These are phyloP conservation scores for Ampelocalamus luodianensis DNA, from an alignment of 176 grass and related monocot genomes.

Conservation along the genomic window DNA sequence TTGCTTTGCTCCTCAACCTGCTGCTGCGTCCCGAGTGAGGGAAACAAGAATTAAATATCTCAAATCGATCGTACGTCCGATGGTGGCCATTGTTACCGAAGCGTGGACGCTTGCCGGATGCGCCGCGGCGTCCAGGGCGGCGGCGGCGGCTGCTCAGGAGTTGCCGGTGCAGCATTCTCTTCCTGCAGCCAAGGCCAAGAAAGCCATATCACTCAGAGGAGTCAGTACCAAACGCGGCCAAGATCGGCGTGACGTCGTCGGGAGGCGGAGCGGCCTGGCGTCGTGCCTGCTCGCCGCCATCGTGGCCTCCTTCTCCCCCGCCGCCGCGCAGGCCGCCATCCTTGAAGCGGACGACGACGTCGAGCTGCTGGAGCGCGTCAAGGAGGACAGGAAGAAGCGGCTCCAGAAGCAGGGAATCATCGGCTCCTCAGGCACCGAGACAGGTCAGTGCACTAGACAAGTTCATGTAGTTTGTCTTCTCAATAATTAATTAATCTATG, in stretches of 20 bases:
- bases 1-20: background rate
- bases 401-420: constrained; percentile 82
- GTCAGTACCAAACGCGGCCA: background rate
- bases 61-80: constrained; percentile 11
- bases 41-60: background rate
- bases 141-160: background rate
- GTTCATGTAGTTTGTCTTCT: background rate
- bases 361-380: constrained; percentile 86
- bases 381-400: constrained; percentile 85
- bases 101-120: constrained; percentile 56
- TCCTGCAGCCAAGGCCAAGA: constrained; percentile 12
- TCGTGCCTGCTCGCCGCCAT: constrained; percentile 56
- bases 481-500: background rate
- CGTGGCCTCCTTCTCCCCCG: constrained; percentile 32
- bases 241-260: constrained; percentile 23
- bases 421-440: constrained; percentile 64
- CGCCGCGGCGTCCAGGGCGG: background rate
- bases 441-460: constrained; percentile 40
- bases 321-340: constrained; percentile 52
- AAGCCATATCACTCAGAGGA: constrained; percentile 1
- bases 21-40: too few relatives aligned
- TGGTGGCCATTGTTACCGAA: constrained; percentile 57
- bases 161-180: background rate
- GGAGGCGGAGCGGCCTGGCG: constrained; percentile 49
- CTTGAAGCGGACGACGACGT: constrained; percentile 85